A percentile compares a stretch with the other conserved stretches of the same genome.
Conservation (phyloP, 73 alveolate species). For the Paramecium primaurelia region DNA sequence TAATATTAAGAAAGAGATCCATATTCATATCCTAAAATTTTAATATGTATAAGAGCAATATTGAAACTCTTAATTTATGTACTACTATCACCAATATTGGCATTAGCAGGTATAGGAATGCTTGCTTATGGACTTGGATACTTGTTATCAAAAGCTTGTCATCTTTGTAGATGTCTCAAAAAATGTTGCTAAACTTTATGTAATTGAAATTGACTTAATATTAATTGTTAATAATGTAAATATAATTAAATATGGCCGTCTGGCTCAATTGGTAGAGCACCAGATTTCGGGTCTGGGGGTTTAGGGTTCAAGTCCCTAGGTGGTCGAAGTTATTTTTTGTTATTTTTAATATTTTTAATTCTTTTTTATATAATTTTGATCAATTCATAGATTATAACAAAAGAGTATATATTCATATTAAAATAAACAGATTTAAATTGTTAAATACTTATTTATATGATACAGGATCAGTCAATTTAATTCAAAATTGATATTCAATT, state of each 20-base stretch:
- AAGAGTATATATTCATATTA: no score
- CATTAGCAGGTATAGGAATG: not conserved
- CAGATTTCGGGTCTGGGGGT: constrained; percentile 68
- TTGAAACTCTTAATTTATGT: not conserved
- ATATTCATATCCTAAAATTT: not conserved
- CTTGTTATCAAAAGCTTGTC: constrained; percentile 35
- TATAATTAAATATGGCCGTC: constrained; percentile 36
- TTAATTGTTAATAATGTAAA: not conserved
- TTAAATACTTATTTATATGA: no score
- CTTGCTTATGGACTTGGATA: constrained; percentile 45
- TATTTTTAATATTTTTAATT: not conserved
- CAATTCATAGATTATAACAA: not conserved
- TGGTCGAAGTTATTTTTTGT: constrained; percentile 58
- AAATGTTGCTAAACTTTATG: not conserved
- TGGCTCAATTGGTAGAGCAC: constrained; percentile 68
- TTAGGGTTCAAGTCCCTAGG: constrained; percentile 69
- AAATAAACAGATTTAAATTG: not conserved
- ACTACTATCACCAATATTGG: constrained; percentile 14
- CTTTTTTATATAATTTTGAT: not conserved
- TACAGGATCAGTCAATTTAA: not conserved
- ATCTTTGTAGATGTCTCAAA: constrained; percentile 18
- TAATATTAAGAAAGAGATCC: constrained; percentile 27
- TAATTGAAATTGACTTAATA: not conserved
- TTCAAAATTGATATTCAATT: no score
- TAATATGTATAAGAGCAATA: not conserved